Conservation (phyloP, 768 basidiomycete species). For the Termitomyces titanicus region DNA sequence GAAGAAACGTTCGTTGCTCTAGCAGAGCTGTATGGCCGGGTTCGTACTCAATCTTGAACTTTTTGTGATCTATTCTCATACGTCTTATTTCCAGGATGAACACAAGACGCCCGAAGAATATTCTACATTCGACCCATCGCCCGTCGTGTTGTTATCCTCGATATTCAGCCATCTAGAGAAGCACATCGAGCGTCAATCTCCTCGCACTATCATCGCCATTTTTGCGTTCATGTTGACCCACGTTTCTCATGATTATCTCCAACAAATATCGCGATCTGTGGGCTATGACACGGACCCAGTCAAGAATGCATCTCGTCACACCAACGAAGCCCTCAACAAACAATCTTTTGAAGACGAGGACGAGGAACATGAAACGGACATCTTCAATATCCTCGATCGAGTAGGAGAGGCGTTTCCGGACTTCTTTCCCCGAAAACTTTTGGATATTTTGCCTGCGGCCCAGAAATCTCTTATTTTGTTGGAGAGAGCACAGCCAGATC, state of each 20-base stretch:
- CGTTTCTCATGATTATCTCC: constrained; percentile 61
- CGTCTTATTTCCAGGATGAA: constrained; percentile 25
- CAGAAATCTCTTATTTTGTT: constrained; percentile 68
- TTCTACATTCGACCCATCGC: constrained; percentile 35
- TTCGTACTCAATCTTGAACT: constrained; percentile 27
- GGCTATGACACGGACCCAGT: constrained; percentile 41
- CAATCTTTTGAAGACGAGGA: constrained; percentile 34
- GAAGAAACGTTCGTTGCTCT: constrained; percentile 51
- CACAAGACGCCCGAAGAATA: constrained; percentile 35
- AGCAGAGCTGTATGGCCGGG: constrained; percentile 55
- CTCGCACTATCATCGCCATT: constrained; percentile 42
- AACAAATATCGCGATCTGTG: constrained; percentile 53
- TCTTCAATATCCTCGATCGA: constrained; percentile 32
- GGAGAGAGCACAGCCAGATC: constrained; percentile 59
- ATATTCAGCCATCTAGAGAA: constrained; percentile 55
- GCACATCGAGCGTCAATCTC: constrained; percentile 54
- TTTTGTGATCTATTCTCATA: background rate
- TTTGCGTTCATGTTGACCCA: constrained; percentile 67
- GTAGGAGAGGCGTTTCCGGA: constrained; percentile 49
- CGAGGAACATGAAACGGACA: constrained; percentile 36
- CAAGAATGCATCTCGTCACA: constrained; percentile 21
- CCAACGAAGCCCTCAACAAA: constrained; percentile 22
- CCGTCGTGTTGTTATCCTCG: constrained; percentile 52
- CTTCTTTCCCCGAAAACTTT: constrained; percentile 55
- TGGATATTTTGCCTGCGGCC: constrained; percentile 56